Base-by-base conservation (phyloP, 805 yeast genomes). In the Lipomyces lipofer region DNA sequence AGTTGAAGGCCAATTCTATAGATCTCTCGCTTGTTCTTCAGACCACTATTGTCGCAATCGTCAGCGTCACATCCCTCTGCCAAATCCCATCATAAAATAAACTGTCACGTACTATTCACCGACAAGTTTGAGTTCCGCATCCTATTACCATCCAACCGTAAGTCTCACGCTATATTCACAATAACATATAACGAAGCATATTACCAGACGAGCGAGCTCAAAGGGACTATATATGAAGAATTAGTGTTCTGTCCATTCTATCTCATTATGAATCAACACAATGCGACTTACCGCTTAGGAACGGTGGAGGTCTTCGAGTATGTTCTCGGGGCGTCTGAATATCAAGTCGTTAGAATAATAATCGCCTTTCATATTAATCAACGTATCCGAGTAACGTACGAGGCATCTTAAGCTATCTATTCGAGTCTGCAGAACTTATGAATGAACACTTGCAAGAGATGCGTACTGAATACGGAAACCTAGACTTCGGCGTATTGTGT, bases 1-100 rank as follows among this genome's bases (percentile, higher is more conserved):
- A 94, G 88, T 83, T 94, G 98, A 85, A 87, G 88, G 78, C 95
- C 95, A 77, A 94, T 91, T 87, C 99, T 90, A 95, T 94, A 94
- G 78, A 94, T 89, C 82, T 94, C 99, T 78, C 95, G 88, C 92
- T 94, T 94, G 97, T 94, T 94, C 84, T 90, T 92, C 77, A 94
- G 86, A 85, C 99, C 99, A 87, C 58, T 53, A 28, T n/a, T n/a
- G n/a, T n/a, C 13, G 42, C n/a, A 40, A 3, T 19, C 25, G 53
- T 53, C 15, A 53, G 49, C 19, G 15, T 15, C 21, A 22, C 24
- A 4, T 17, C 24, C 28, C 17, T 33, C 36, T 9, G n/a, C 2
- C n/a, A 3, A 1, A 15, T 36, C 13, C 25, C 4, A 15, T 17
- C n/a, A 15, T n/a, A 9, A 28, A 3, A 24, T 5, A 24, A 15